Evolutionary conservation across 2,329 filamentous ascomycete genomes (phyloP), one percentile per base, ranked within the genome.

Genomic region (Emmonsia crescens): DNA sequence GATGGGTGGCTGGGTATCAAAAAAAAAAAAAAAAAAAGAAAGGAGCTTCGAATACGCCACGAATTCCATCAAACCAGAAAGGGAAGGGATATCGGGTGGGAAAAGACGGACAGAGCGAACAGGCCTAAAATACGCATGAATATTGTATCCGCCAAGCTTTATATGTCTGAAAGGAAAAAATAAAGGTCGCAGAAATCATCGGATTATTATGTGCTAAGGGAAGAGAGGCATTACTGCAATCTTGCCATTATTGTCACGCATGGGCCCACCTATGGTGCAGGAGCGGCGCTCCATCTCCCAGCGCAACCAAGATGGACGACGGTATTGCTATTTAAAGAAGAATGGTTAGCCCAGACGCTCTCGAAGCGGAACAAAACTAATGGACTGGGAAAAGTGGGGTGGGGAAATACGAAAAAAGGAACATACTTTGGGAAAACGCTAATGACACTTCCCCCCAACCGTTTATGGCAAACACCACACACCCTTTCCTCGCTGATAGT

Each of bases 391-490:
- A 14, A 27, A 27, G 19, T 31, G 21, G 21, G 40, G 24, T n/a
- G 29, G 16, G 5, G 36, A 59, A 33, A 51, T 9, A n/a, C n/a
- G 10, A 21, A 10, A 27, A 44, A 31, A 24, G 14, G 42, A 29
- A 80, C 82, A 72, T 86, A 91, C 77, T 96, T 89, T 6, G 92
- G 90, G 75, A 94, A 82, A 14, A 96, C 92, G 48, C 92, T 87
- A 63, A 97, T 88, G 21, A 96, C 94, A 73, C 89, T 96, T 1
- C 91, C 88, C 1, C 92, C 93, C 66, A 99, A 83, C 66, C 94
- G 81, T 80, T 96, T 97, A 74, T 96, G 89, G 73, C 94, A 99
- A 19, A 96, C 89, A 14, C 89, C 87, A 73, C 94, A 99, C 60
- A 96, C 87, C 59, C 90, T 81, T 71, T 97, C 93, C 69, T 99